These are phyloP conservation scores for Pochonia chlamydosporia DNA, from an alignment of 2,329 filamentous ascomycete genomes.

Conservation along the genomic window DNA sequence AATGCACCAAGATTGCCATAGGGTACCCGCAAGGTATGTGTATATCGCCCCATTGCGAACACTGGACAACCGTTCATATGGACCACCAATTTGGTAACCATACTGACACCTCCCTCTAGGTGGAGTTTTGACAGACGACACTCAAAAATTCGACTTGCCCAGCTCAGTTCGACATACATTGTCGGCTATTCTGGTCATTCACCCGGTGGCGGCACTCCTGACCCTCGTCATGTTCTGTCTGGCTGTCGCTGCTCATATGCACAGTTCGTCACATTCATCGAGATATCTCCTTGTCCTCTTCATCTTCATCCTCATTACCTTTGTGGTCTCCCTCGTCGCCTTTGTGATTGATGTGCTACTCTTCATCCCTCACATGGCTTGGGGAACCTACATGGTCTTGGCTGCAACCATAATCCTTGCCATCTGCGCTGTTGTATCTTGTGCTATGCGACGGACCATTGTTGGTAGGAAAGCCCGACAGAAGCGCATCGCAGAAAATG, in stretches of 20 bases:
- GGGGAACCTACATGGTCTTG: conserved; percentile 91
- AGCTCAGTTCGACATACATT: conserved; percentile 53
- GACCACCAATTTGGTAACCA: background rate
- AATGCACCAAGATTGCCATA: conserved; percentile 69
- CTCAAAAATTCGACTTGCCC: conserved; percentile 51
- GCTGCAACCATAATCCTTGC: conserved; percentile 82
- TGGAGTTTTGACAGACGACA: conserved; percentile 15
- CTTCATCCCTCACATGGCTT: conserved; percentile 88
- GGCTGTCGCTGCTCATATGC: conserved; percentile 76
- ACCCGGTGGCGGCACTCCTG: conserved; percentile 83
- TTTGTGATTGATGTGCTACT: conserved; percentile 92
- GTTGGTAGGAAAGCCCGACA: conserved; percentile 90
- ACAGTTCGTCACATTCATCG: conserved; percentile 81
- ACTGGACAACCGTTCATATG: background rate
- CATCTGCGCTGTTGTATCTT: conserved; percentile 77
- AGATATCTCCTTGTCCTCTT: conserved; percentile 80
- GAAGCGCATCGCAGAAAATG: conserved; percentile 85
- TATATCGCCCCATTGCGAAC: background rate
- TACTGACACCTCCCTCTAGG: background rate
- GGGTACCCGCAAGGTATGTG: conserved; percentile 63
- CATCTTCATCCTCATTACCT: conserved; percentile 79
- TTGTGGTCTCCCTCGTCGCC: conserved; percentile 76
- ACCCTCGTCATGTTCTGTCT: conserved; percentile 80
- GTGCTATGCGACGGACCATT: conserved; percentile 88
- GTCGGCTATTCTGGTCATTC: conserved; percentile 86